Base-by-base conservation (phyloP, 768 basidiomycete species). In the Mycena polygramma region DNA sequence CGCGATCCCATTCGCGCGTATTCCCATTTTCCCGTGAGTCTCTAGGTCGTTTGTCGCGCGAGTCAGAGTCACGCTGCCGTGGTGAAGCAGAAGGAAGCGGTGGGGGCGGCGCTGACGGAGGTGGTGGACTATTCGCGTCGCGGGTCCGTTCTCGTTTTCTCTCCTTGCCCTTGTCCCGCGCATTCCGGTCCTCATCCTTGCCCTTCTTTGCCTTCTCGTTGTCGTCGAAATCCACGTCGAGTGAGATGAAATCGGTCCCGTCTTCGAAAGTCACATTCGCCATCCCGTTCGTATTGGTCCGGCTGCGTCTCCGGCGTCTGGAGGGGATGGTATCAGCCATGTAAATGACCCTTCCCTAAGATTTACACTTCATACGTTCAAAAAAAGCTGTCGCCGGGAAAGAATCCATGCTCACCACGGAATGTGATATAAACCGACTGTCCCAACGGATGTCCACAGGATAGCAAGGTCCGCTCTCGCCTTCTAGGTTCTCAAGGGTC, bases 1-100 rank as follows among this genome's bases (percentile, higher is more conserved):
- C 76, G 55, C 77, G 70, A 49, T 59, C 73, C 73, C 75, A 75
- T 49, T 74, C 71, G 36, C 77, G 61, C 51, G 73, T 68, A 59
- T 74, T 73, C 14, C 55, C 59, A 37, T 49, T 48, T 51, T 57
- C 60, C 30, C 35, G 45, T 11, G 17, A 22, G 6, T 55, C 68
- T 46, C 35, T 46, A 22, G n/a, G 39, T 20, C 75, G 78, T 24
- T 77, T 79, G 46, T 78, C 57, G 20, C 63, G 55, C 26, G 49
- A 51, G 9, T 68, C 57, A 26, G 68, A 65, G 17, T 57, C 62
- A 36, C 26, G 36, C 19, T 20, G 37, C 19, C 65, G 68, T 36
- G 57, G 20, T 7, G 55, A 35, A 6, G 30, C 2, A 17, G 60
- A 45, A 20, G 59, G 52, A n/a, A 64, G 9, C 8, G 66, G 71